These are phyloP conservation scores for Tuber brumale DNA, from an alignment of 495 filamentous ascomycete species.

Conservation along the genomic window DNA sequence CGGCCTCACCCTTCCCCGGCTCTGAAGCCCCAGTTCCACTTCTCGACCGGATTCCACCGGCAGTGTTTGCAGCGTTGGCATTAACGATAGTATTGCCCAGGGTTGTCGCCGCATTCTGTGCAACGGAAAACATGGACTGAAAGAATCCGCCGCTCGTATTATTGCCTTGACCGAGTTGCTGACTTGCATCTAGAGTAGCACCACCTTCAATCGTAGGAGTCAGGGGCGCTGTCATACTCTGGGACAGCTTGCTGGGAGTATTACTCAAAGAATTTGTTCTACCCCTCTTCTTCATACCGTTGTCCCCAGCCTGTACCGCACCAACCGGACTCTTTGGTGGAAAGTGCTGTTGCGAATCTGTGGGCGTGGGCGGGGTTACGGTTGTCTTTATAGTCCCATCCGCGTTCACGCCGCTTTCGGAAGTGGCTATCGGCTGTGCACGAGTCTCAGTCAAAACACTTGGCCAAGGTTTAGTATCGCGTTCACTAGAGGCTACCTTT, in stretches of 20 bases:
- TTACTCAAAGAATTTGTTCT: constrained; percentile 58
- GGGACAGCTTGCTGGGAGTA: constrained; percentile 85
- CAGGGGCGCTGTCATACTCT: constrained; percentile 62
- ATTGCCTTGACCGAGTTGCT: constrained; percentile 43
- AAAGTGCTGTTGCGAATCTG: constrained; percentile 44
- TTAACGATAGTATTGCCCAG: constrained; percentile 74
- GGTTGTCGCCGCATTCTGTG: constrained; percentile 86
- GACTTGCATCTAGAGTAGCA: constrained; percentile 47
- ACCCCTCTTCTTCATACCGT: constrained; percentile 54
- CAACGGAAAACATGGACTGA: constrained; percentile 82
- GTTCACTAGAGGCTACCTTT: background rate
- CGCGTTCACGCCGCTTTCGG: constrained; percentile 12
- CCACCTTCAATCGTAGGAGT: constrained; percentile 62
- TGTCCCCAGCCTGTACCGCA: constrained; percentile 52
- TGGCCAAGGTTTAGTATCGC: background rate
- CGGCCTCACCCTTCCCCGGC: constrained; percentile 25
- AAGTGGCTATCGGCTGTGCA: background rate
- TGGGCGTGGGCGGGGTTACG: constrained; percentile 42
- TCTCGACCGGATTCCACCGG: constrained; percentile 41
- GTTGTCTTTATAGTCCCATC: constrained; percentile 27
- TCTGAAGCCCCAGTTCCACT: constrained; percentile 32
- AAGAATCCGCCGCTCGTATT: constrained; percentile 64
- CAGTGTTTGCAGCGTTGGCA: constrained; percentile 47
- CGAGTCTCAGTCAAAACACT: background rate
- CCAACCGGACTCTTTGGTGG: constrained; percentile 36